A percentile compares a stretch with the other conserved stretches of the same genome.
Evolutionary conservation across 306 rosid genomes (phyloP).

Genomic region (Vachellia collinsii): DNA sequence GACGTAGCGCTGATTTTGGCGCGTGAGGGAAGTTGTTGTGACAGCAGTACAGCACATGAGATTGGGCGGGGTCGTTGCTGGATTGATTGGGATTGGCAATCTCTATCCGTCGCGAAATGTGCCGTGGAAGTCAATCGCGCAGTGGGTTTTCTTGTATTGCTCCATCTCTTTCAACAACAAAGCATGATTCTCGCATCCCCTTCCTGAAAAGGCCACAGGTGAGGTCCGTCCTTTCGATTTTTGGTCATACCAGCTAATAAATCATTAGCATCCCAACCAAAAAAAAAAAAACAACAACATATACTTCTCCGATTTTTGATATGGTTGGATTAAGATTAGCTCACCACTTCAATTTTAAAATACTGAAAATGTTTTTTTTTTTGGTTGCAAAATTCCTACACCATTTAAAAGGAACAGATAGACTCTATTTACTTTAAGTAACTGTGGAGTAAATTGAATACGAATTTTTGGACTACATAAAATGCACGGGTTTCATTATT

Average conservation of each 20-base stretch:
- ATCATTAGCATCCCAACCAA: not conserved
- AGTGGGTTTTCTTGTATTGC: not conserved
- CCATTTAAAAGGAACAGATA: no score
- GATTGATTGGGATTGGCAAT: not conserved
- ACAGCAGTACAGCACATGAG: not conserved
- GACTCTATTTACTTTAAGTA: no score
- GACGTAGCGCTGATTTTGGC: not conserved
- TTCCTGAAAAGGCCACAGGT: not conserved
- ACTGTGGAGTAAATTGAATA: no score
- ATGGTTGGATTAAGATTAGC: no score
- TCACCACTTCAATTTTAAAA: no score
- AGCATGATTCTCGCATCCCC: not conserved
- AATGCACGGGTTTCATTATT: no score
- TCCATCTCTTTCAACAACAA: not conserved
- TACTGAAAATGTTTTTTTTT: no score
- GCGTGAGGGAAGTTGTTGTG: not conserved
- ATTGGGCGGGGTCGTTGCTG: not conserved
- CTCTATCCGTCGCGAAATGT: not conserved
- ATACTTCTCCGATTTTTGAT: no score
- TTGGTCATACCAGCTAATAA: not conserved
- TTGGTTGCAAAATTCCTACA: no score
- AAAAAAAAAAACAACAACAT: not conserved
- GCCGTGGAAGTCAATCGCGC: conserved; percentile 24
- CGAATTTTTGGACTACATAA: no score
- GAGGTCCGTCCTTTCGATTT: not conserved